Evolutionary conservation across 2,329 filamentous ascomycete genomes (phyloP).

Genomic region (Hymenoscyphus fraxineus): DNA sequence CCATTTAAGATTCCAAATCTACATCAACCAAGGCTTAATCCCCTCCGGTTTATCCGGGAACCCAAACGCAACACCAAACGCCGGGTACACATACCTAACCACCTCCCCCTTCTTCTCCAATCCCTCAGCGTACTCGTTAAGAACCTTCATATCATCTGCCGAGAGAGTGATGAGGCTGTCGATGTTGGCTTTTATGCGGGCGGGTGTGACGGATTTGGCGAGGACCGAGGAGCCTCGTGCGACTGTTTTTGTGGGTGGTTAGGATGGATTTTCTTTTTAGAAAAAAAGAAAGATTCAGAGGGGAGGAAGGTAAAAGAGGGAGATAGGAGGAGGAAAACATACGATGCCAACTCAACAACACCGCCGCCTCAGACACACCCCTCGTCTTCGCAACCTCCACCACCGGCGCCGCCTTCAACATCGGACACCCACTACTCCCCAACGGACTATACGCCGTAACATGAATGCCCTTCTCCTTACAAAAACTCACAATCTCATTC

Average conservation of each 20-base stretch:
- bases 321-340: slow-evolving; percentile 34
- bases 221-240: slow-evolving; percentile 67
- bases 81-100: slow-evolving; percentile 63
- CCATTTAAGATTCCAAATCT: no score
- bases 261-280: slow-evolving; percentile 4
- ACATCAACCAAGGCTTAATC: background rate
- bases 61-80: slow-evolving; percentile 65
- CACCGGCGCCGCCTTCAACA: slow-evolving; percentile 58
- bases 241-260: slow-evolving; percentile 43
- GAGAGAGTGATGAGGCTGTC: slow-evolving; percentile 60
- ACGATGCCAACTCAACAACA: slow-evolving; percentile 72
- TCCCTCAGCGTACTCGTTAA: slow-evolving; percentile 52
- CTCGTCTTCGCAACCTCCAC: slow-evolving; percentile 63
- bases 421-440: slow-evolving; percentile 36
- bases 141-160: slow-evolving; percentile 55
- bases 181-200: slow-evolving; percentile 67
- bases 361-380: slow-evolving; percentile 54
- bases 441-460: slow-evolving; percentile 47
- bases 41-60: slow-evolving; percentile 54
- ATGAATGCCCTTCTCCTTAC: slow-evolving; percentile 44
- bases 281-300: slow-evolving; percentile 7
- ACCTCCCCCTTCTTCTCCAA: slow-evolving; percentile 48
- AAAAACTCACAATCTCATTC: slow-evolving; percentile 45
- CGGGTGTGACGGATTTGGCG: slow-evolving; percentile 66
- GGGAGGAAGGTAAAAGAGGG: slow-evolving; percentile 4